A percentile compares a stretch with the other conserved stretches of the same genome.
Evolutionary conservation across 805 yeast genomes (phyloP).

Genomic region (Phaffomyces antillensis): DNA sequence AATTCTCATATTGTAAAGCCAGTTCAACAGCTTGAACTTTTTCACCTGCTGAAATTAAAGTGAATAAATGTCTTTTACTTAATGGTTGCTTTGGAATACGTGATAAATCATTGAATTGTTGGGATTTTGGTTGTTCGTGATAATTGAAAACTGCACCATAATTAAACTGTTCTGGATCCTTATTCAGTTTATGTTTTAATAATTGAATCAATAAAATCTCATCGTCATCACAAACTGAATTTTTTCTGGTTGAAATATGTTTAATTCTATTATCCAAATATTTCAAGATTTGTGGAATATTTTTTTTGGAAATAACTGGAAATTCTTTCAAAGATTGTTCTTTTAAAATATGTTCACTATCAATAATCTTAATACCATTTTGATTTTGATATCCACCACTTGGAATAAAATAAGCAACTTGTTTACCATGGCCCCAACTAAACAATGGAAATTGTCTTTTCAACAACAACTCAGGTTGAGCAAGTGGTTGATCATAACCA

Average conservation of each 20-base stretch:
- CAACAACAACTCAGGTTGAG: slow-evolving; percentile 47
- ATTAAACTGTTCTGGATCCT: slow-evolving; percentile 11
- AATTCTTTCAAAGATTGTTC: slow-evolving; percentile 27
- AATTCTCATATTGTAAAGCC: slow-evolving; percentile 59
- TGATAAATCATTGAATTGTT: slow-evolving; percentile 1
- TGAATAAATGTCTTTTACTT: slow-evolving; percentile 31
- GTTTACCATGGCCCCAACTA: slow-evolving; percentile 49
- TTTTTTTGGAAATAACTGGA: slow-evolving; percentile 26
- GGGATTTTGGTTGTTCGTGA: slow-evolving; percentile 6
- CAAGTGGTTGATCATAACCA: slow-evolving; percentile 12
- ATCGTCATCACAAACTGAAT: slow-evolving; percentile 53
- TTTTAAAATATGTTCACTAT: slow-evolving; percentile 27
- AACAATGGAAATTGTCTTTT: slow-evolving; percentile 71
- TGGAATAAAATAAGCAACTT: slow-evolving; percentile 36
- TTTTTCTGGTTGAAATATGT: slow-evolving; percentile 1
- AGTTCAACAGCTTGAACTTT: slow-evolving; percentile 56
- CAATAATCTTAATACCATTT: slow-evolving; percentile 30
- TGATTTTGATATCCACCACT: slow-evolving; percentile 24
- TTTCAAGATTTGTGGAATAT: slow-evolving; percentile 21
- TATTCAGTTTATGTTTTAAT: slow-evolving; percentile 18
- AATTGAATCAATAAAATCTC: slow-evolving; percentile 54
- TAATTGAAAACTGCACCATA: slow-evolving; percentile 17
- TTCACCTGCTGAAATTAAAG: slow-evolving; percentile 64
- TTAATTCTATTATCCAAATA: slow-evolving; percentile 20
- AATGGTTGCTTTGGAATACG: slow-evolving; percentile 19